Percentiles rank a stretch among this genome's conserved stretches.
Evolutionary conservation across 257 asterid genomes (phyloP).

Genomic region (Solanum ahanhuiri): DNA sequence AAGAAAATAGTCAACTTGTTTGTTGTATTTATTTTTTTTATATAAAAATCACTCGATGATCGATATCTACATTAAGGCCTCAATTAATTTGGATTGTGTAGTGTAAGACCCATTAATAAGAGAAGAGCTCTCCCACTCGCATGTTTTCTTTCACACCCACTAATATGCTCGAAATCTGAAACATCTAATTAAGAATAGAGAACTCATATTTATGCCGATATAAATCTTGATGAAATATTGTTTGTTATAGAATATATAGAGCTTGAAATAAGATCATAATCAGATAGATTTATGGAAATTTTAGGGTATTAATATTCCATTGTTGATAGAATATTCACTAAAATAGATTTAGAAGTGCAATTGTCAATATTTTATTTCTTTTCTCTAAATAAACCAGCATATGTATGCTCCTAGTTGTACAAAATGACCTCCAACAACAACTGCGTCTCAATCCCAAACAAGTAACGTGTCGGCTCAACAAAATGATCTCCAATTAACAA

Average conservation of each 20-base stretch:
- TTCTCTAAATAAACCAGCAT: not conserved
- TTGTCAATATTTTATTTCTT: not conserved
- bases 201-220: not conserved
- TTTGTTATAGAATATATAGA: not conserved
- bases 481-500: not conserved
- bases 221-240: not conserved
- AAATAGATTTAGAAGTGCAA: not conserved
- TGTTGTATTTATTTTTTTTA: not conserved
- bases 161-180: rapidly evolving
- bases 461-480: not conserved
- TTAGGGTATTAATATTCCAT: not conserved
- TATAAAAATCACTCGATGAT: not conserved
- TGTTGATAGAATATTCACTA: not conserved
- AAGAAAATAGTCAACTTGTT: not conserved
- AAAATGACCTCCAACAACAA: not conserved
- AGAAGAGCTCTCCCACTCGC: rapidly evolving
- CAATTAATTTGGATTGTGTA: not conserved
- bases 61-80: rapidly evolving
- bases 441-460: not conserved
- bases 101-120: not conserved
- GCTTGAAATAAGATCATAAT: not conserved
- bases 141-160: not conserved
- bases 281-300: not conserved
- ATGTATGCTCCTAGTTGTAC: not conserved
- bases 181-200: not conserved